Evolutionary conservation across 805 yeast species (phyloP).

Genomic region (Metschnikowia kofuensis): DNA sequence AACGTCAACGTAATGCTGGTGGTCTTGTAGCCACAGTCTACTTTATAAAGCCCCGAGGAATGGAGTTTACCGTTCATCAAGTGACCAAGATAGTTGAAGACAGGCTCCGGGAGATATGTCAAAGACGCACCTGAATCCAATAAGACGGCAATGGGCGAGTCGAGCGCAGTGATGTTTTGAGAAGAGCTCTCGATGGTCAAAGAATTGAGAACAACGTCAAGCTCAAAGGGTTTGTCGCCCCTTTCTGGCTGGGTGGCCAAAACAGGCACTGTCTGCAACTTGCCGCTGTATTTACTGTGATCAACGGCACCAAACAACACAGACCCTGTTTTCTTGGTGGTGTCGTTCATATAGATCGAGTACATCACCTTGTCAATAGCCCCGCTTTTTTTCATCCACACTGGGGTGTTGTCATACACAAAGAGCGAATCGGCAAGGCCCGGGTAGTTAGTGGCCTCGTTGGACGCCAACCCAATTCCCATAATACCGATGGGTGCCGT

Average conservation of each 20-base stretch:
- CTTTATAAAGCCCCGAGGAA: not conserved
- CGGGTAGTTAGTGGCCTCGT: constrained; percentile 62
- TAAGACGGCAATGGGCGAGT: constrained; percentile 4
- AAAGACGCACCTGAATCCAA: constrained; percentile 55
- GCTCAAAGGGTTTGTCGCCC: constrained; percentile 34
- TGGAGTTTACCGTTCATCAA: not conserved
- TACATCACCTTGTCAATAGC: constrained; percentile 52
- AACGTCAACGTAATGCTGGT: constrained; percentile 22
- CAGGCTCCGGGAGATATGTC: constrained; percentile 42
- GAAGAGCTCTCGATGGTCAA: constrained; percentile 20
- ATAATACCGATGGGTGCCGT: constrained; percentile 67
- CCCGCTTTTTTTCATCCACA: constrained; percentile 55
- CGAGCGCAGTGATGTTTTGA: constrained; percentile 3
- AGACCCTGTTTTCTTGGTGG: constrained; percentile 25
- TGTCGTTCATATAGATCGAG: constrained; percentile 55
- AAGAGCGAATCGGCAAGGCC: not conserved
- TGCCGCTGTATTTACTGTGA: constrained; percentile 31
- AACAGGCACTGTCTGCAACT: constrained; percentile 34
- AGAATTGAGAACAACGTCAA: constrained; percentile 47
- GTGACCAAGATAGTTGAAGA: constrained; percentile 19
- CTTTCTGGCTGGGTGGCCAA: constrained; percentile 30
- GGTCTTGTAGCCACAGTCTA: not conserved
- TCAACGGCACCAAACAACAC: constrained; percentile 43
- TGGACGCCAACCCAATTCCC: constrained; percentile 66
- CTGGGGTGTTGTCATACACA: constrained; percentile 54